These are phyloP conservation scores for Fusarium sp. DNA, from an alignment of 2,329 filamentous ascomycete species.

Conservation along the genomic window DNA sequence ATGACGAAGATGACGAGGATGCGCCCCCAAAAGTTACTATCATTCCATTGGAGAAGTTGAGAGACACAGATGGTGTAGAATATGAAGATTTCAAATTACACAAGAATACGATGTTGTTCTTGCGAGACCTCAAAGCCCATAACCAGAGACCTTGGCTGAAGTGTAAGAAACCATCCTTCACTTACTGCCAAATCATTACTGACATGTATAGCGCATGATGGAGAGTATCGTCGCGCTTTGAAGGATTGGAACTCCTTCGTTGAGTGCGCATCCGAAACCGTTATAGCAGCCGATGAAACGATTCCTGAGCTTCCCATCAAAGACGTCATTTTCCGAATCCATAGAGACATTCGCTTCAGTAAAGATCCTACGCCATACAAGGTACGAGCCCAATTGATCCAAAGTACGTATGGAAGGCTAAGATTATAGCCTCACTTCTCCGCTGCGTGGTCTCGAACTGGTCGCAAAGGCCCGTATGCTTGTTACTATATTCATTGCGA, in stretches of 20 bases:
- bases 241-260: conserved; percentile 86
- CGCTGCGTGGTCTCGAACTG: conserved; percentile 87
- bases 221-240: conserved; percentile 79
- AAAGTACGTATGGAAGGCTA: not conserved
- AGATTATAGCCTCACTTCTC: conserved; percentile 76
- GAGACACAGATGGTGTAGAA: conserved; percentile 48
- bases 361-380: conserved; percentile 91
- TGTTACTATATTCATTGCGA: conserved; percentile 89
- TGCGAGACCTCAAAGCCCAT: conserved; percentile 67
- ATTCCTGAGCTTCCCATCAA: conserved; percentile 88
- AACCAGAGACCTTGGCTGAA: conserved; percentile 70
- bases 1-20: conserved; percentile 51
- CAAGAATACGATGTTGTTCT: conserved; percentile 66
- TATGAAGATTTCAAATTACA: conserved; percentile 66
- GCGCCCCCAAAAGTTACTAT: conserved; percentile 48
- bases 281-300: conserved; percentile 79
- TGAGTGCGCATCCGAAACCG: conserved; percentile 73
- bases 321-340: conserved; percentile 88
- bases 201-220: conserved; percentile 72
- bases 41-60: conserved; percentile 50
- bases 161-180: conserved; percentile 47
- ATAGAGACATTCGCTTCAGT: conserved; percentile 85
- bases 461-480: conserved; percentile 86
- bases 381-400: conserved; percentile 55
- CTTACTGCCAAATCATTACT: not conserved